phyloP scores from a whole-genome alignment of 345 rosid genomes.

The Eucalyptus polyanthemos region DNA sequence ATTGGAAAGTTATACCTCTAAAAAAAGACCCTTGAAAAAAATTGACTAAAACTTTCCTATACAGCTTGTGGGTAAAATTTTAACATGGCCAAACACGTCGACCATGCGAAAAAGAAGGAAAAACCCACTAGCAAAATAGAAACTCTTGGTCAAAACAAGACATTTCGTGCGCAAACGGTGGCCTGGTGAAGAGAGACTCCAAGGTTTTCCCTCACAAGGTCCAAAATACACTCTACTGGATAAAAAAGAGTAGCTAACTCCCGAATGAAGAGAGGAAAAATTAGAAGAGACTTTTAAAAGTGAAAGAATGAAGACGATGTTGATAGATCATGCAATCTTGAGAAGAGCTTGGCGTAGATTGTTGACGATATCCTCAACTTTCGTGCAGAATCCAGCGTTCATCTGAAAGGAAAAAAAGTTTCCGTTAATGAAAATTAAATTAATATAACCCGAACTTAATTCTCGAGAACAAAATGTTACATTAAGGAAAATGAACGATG shows the following conservation, averaged over 20 bases:
- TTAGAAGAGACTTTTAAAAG: neutral
- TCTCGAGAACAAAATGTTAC: neutral
- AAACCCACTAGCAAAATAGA: neutral
- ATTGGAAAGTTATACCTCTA: constrained; percentile 1
- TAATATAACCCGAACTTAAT: neutral
- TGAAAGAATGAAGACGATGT: neutral
- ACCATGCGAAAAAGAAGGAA: neutral
- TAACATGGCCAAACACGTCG: neutral
- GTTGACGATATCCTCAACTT: constrained; percentile 26
- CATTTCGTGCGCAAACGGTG: neutral
- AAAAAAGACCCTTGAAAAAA: neutral
- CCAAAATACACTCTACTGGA: neutral
- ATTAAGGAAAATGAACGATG: neutral
- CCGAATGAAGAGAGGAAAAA: neutral
- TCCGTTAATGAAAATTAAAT: neutral
- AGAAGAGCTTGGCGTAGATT: constrained; percentile 21
- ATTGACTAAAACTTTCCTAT: neutral
- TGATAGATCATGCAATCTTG: neutral
- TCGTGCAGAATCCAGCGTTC: constrained; percentile 17
- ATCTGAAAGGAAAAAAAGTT: constrained; percentile 13
- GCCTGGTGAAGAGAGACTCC: neutral
- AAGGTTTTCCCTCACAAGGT: neutral
- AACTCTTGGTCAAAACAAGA: neutral
- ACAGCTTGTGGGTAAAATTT: neutral
- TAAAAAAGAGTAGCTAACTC: neutral